phyloP scores from a whole-genome alignment of 208 protist genomes.

The Borovskyia barvae region DNA sequence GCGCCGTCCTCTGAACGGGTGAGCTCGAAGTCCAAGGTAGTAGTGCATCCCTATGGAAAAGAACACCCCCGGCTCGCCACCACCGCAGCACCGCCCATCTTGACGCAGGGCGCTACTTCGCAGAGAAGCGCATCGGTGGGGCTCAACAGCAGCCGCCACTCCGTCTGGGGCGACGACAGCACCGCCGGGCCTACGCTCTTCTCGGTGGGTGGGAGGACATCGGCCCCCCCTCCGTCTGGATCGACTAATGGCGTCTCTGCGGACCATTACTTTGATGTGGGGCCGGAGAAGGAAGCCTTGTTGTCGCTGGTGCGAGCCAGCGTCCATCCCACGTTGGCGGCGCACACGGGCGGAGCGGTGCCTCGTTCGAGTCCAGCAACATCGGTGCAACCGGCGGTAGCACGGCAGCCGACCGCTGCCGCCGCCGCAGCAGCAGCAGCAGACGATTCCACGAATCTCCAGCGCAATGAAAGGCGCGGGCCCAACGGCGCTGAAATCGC shows the following conservation, averaged over 20 bases:
- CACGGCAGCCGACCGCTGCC: too few relatives aligned
- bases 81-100: too few relatives aligned
- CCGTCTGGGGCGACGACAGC: slow-evolving; percentile 4
- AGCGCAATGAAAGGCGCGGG: too few relatives aligned
- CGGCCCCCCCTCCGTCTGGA: neutral
- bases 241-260: neutral
- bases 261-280: slow-evolving; percentile 37
- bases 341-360: neutral
- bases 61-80: too few relatives aligned
- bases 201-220: neutral
- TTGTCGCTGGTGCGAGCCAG: slow-evolving; percentile 22
- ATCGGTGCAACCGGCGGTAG: neutral
- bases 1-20: too few relatives aligned
- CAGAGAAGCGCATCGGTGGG: slow-evolving; percentile 1
- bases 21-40: too few relatives aligned
- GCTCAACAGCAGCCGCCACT: slow-evolving; percentile 15
- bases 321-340: neutral
- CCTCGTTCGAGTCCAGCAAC: neutral
- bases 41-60: too few relatives aligned
- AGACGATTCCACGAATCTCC: too few relatives aligned
- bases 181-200: neutral
- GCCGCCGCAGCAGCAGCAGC: too few relatives aligned
- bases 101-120: too few relatives aligned
- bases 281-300: slow-evolving; percentile 43
- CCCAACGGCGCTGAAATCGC: too few relatives aligned